phyloP scores from a whole-genome alignment of 2,329 filamentous ascomycete species.

The Sclerotinia spermophila region DNA sequence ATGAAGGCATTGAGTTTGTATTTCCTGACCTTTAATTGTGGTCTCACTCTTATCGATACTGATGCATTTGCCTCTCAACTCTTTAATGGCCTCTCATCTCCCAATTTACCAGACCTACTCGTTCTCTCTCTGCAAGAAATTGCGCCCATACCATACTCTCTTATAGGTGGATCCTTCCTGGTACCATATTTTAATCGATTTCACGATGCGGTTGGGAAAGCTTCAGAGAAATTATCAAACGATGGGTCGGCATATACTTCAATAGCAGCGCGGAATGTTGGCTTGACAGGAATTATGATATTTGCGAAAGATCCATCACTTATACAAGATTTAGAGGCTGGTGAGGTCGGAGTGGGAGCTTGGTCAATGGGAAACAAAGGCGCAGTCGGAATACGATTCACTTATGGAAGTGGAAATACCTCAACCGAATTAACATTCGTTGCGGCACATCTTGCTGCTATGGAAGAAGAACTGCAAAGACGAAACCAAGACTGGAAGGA shows the following conservation, averaged over 20 bases:
- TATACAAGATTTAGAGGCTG: constrained; percentile 67
- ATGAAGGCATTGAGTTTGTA: constrained; percentile 58
- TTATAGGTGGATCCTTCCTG: constrained; percentile 79
- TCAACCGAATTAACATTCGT: constrained; percentile 76
- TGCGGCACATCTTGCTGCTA: constrained; percentile 81
- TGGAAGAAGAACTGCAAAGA: constrained; percentile 71
- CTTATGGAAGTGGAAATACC: constrained; percentile 45
- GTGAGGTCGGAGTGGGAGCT: constrained; percentile 78
- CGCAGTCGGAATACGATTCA: constrained; percentile 73
- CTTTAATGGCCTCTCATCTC: constrained; percentile 51
- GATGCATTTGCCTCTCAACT: constrained; percentile 69
- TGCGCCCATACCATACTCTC: constrained; percentile 76
- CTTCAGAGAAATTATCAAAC: constrained; percentile 44
- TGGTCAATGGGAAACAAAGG: constrained; percentile 95
- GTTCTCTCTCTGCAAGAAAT: constrained; percentile 79
- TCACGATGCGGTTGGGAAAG: constrained; percentile 66
- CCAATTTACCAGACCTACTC: constrained; percentile 62
- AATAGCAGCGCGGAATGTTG: constrained; percentile 69
- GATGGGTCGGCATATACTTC: constrained; percentile 56
- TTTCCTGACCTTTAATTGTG: constrained; percentile 88
- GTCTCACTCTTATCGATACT: constrained; percentile 64
- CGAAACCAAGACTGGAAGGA: constrained; percentile 86
- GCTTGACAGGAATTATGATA: constrained; percentile 86
- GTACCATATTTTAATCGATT: constrained; percentile 72
- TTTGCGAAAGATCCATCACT: constrained; percentile 65